Evolutionary conservation across 768 basidiomycete genomes (phyloP).

Genomic region (Ramaria rubella): DNA sequence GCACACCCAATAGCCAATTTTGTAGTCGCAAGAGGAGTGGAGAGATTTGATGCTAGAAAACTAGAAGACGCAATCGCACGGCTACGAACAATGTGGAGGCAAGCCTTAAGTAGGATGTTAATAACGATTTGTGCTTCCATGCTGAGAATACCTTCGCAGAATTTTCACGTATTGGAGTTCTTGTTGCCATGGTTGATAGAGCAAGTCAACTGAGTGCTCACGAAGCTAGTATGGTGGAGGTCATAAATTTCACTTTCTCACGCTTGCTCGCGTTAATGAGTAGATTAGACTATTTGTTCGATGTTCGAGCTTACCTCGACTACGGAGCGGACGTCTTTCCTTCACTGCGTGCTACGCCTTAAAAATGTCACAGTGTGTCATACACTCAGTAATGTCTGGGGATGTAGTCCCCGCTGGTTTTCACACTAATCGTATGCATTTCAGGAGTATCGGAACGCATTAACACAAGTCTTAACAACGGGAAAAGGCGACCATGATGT

Average conservation of each 20-base stretch:
- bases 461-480: conserved; percentile 19
- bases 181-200: conserved; percentile 71
- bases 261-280: background rate
- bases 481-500: conserved; percentile 7
- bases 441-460: conserved; percentile 2
- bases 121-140: background rate
- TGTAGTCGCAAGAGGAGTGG: conserved; percentile 75
- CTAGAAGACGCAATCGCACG: conserved; percentile 54
- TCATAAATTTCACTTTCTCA: conserved; percentile 27
- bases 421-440: conserved; percentile 3
- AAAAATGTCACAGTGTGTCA: conserved; percentile 41
- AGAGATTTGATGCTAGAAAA: conserved; percentile 50
- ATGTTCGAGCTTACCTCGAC: conserved; percentile 50
- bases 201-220: conserved; percentile 41
- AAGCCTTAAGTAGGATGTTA: conserved; percentile 64
- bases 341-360: conserved; percentile 62
- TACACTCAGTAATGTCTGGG: no score
- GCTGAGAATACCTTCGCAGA: conserved; percentile 31
- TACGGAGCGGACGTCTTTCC: conserved; percentile 47
- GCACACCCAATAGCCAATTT: conserved; percentile 93
- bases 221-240: conserved; percentile 50
- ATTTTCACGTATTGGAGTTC: conserved; percentile 66
- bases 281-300: conserved; percentile 47
- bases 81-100: conserved; percentile 50
- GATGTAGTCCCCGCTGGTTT: background rate